phyloP scores from a whole-genome alignment of 331 rosid genomes.

The Dryas integrifolia region DNA sequence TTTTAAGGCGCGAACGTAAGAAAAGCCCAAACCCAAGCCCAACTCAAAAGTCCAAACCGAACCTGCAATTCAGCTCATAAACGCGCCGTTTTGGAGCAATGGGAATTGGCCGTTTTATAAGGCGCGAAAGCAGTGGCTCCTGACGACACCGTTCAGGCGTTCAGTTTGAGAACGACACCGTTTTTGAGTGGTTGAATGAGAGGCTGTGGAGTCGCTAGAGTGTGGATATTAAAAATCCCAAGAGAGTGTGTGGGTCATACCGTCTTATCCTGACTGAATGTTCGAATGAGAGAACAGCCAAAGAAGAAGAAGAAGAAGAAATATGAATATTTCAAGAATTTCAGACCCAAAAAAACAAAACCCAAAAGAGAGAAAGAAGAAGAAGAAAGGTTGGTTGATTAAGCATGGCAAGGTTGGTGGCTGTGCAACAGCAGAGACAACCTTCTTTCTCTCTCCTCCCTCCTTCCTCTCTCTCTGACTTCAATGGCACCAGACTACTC shows the following conservation, averaged over 20 bases:
- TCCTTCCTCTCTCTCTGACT: constrained; percentile 86
- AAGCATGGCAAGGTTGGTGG: constrained; percentile 68
- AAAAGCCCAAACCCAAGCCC: constrained; percentile 12
- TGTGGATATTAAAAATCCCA: constrained; percentile 19
- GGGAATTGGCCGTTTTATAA: no score
- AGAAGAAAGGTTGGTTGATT: neutral
- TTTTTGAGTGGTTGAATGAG: neutral
- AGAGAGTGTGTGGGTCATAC: constrained; percentile 36
- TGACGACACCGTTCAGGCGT: no score
- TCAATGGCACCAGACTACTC: constrained; percentile 74
- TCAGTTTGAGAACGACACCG: no score
- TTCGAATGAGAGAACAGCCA: constrained; percentile 31
- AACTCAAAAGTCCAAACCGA: neutral
- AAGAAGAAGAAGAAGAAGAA: constrained; percentile 24
- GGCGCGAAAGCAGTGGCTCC: neutral
- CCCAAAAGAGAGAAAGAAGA: neutral
- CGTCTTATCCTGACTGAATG: constrained; percentile 56
- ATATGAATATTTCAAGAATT: neutral
- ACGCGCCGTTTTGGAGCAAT: neutral
- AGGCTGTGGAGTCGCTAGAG: constrained; percentile 10
- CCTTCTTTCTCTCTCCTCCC: constrained; percentile 72
- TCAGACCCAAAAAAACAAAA: constrained; percentile 21
- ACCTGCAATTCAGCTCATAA: neutral
- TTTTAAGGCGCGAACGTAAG: neutral
- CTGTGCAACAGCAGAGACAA: constrained; percentile 61